Evolutionary conservation across 208 protist species (phyloP).

Genomic region (Crithidia sp.): DNA sequence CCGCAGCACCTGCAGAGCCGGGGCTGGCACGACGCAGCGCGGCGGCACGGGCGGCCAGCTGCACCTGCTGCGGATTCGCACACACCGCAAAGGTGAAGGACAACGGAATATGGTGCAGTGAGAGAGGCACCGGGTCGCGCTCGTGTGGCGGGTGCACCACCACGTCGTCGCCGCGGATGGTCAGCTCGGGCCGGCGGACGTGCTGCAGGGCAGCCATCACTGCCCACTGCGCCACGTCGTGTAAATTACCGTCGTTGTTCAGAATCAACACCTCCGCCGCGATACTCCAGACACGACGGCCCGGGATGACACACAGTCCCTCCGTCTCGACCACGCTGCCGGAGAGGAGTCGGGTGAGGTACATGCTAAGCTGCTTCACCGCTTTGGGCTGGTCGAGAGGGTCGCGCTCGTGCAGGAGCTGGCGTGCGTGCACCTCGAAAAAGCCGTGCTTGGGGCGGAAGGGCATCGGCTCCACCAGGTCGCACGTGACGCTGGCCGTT

Average conservation of each 20-base stretch:
- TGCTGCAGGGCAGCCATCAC: constrained; percentile 90
- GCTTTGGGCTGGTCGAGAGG: constrained; percentile 31
- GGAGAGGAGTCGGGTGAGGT: constrained; percentile 89
- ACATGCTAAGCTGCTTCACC: constrained; percentile 61
- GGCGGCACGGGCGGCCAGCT: constrained; percentile 38
- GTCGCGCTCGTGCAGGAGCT: constrained; percentile 87
- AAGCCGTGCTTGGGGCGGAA: constrained; percentile 96
- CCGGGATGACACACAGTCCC: constrained; percentile 95
- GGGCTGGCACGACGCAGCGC: constrained; percentile 20
- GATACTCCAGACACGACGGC: constrained; percentile 92
- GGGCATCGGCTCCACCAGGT: constrained; percentile 94
- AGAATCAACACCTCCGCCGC: constrained; percentile 86
- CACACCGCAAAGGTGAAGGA: constrained; percentile 80
- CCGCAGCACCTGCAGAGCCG: constrained; percentile 10
- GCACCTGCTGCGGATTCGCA: constrained; percentile 39
- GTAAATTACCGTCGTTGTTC: constrained; percentile 95
- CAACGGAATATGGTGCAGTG: constrained; percentile 95
- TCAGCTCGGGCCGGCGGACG: constrained; percentile 95
- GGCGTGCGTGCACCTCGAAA: constrained; percentile 89
- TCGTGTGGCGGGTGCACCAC: constrained; percentile 90
- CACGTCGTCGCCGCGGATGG: constrained; percentile 85
- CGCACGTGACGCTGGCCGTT: constrained; percentile 75
- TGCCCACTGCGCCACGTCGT: constrained; percentile 90
- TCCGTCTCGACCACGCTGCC: constrained; percentile 95
- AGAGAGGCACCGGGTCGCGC: constrained; percentile 94